These are phyloP conservation scores for Penicillium parvum DNA, from an alignment of 495 filamentous ascomycete species.

Conservation along the genomic window DNA sequence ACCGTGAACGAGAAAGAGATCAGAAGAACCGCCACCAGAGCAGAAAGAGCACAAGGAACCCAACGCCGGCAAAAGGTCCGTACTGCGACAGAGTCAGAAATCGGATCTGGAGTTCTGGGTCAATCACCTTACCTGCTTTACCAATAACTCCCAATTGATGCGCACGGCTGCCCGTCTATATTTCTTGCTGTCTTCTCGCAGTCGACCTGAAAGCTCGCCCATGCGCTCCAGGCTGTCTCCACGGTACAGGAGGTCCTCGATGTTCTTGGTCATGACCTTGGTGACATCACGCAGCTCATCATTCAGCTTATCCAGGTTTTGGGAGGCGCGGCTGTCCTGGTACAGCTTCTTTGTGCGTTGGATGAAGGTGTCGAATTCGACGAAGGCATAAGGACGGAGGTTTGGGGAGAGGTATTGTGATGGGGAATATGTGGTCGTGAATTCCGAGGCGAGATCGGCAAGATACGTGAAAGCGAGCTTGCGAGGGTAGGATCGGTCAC, in stretches of 20 bases:
- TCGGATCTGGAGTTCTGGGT: neutral
- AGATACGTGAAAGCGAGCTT: conserved; percentile 99
- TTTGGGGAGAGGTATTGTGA: conserved; percentile 66
- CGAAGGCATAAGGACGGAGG: conserved; percentile 89
- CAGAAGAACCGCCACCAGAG: conserved; percentile 93
- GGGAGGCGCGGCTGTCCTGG: conserved; percentile 81
- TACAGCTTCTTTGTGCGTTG: conserved; percentile 89
- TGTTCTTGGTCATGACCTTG: conserved; percentile 99
- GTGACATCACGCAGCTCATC: conserved; percentile 97
- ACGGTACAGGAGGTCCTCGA: conserved; percentile 93
- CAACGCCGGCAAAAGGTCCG: conserved; percentile 77
- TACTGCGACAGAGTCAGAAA: conserved; percentile 52
- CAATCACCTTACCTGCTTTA: conserved; percentile 68
- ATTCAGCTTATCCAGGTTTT: conserved; percentile 84
- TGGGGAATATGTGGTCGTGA: conserved; percentile 75
- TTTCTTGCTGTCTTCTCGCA: conserved; percentile 90
- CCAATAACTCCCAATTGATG: conserved; percentile 96
- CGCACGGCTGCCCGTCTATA: conserved; percentile 88
- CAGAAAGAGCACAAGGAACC: conserved; percentile 74
- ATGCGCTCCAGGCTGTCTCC: conserved; percentile 94
- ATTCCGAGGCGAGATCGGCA: conserved; percentile 83
- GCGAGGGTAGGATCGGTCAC: conserved; percentile 89
- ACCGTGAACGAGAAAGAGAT: neutral
- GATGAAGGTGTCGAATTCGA: conserved; percentile 98
- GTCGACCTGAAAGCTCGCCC: conserved; percentile 83